phyloP scores from a whole-genome alignment of 345 rosid genomes.

The Citrus sp. region DNA sequence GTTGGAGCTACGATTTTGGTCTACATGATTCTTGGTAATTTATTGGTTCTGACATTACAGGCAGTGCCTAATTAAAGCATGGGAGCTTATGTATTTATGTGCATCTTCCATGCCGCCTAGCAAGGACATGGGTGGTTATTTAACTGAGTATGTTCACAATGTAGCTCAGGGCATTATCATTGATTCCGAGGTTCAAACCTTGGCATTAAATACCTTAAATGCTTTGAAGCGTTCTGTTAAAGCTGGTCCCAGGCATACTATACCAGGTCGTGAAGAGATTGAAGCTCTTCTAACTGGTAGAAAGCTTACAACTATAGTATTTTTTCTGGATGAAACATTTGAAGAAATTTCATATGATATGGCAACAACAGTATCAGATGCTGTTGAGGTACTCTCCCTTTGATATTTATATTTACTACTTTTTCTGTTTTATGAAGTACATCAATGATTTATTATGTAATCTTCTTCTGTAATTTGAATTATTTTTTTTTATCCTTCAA shows the following conservation, averaged over 20 bases:
- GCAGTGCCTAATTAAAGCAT: constrained; percentile 79
- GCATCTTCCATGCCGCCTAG: constrained; percentile 98
- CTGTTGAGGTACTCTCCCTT: constrained; percentile 77
- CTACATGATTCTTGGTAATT: constrained; percentile 8
- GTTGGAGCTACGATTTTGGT: not conserved
- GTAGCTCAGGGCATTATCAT: constrained; percentile 62
- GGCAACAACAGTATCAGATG: constrained; percentile 94
- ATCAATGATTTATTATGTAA: not conserved
- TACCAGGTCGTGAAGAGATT: constrained; percentile 94
- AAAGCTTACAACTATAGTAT: constrained; percentile 92
- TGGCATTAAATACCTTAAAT: constrained; percentile 79
- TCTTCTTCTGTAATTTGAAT: not conserved
- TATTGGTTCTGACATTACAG: constrained; percentile 32
- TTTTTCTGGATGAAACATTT: constrained; percentile 95
- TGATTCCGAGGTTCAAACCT: constrained; percentile 75
- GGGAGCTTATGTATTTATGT: constrained; percentile 95
- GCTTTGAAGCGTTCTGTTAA: constrained; percentile 88
- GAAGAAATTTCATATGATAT: constrained; percentile 96
- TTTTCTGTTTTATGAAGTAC: not conserved
- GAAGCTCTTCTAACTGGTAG: constrained; percentile 85
- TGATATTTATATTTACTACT: not conserved
- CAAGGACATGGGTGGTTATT: constrained; percentile 91
- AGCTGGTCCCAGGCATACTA: constrained; percentile 87
- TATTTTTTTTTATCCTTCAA: not conserved
- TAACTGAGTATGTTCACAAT: constrained; percentile 87